Base-by-base conservation (phyloP, 2,329 filamentous ascomycete genomes). In the Paecilomyces dactylethromorphus region DNA sequence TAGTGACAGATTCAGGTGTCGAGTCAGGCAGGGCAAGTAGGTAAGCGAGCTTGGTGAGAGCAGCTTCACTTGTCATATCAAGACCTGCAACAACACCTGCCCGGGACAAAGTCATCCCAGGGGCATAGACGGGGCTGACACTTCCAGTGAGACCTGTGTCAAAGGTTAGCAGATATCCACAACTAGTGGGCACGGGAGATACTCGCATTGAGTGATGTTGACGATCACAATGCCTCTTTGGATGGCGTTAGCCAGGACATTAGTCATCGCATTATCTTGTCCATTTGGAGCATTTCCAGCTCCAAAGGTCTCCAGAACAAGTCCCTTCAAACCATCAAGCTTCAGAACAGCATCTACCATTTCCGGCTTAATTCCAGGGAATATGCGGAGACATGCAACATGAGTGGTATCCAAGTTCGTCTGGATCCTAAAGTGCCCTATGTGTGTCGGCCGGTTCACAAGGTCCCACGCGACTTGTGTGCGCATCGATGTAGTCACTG, bases 221-320 rank as follows among this genome's bases (percentile, higher is more conserved):
- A 96, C 90, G 60, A 97, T 87, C 59, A 94, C 86, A 63, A 94
- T 87, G 39, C 91, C 92, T 59, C 91, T 84, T 69, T 87, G 80
- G 49, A 96, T 90, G 22, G 90, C 92, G 51, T 86, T 84, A 18
- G 85, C 83, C 67, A 96, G 86, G 54, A 93, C 89, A 57, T 86
- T 86, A 15, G 89, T 92, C 71, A 96, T 83, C 56, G 85, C 87
- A 58, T 90, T 90, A 69, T 94, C 90, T 54, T 87, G 82, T 31
- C 91, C 91, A 45, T 88, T 89, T 2, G 92, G 92, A 11, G 92
- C 89, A 75, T 96, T 97, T 58, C 92, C 92, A 71, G 94, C 92
- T 60, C 92, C 92, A 73, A 96, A 96, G 0, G 92, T 96, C 76
- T 96, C 92, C 51, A 97, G 83, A 45, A 97, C 87, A 55, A 96